Evolutionary conservation across 2,329 filamentous ascomycete species (phyloP).

Genomic region (Aspergillus sp.): DNA sequence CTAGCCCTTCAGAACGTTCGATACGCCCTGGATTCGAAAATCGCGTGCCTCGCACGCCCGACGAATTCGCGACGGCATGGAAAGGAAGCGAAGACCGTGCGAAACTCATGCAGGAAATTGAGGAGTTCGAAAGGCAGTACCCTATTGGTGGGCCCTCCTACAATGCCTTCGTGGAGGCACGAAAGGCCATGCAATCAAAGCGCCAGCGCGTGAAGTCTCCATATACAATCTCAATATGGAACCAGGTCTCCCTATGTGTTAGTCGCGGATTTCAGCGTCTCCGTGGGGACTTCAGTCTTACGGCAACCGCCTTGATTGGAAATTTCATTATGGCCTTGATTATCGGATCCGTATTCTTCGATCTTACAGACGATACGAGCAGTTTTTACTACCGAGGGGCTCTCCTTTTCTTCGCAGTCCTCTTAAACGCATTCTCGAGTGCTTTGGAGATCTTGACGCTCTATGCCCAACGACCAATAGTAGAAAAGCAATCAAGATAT

Average conservation of each 20-base stretch:
- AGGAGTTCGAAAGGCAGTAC: slow-evolving; percentile 43
- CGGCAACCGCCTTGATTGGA: slow-evolving; percentile 62
- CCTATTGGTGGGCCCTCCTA: slow-evolving; percentile 44
- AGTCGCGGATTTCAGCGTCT: slow-evolving; percentile 78
- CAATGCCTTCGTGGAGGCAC: slow-evolving; percentile 41
- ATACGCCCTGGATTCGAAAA: slow-evolving; percentile 61
- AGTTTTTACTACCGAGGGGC: slow-evolving; percentile 80
- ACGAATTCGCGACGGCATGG: slow-evolving; percentile 65
- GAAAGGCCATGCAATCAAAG: slow-evolving; percentile 45
- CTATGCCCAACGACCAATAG: slow-evolving; percentile 85
- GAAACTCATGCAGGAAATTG: slow-evolving; percentile 43
- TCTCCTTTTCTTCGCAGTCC: slow-evolving; percentile 81
- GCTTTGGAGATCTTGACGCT: slow-evolving; percentile 82
- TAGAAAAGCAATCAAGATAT: slow-evolving; percentile 85
- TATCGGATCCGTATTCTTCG: slow-evolving; percentile 78
- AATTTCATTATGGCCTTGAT: slow-evolving; percentile 77
- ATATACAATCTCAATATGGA: slow-evolving; percentile 73
- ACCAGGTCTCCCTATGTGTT: slow-evolving; percentile 78
- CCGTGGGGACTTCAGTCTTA: slow-evolving; percentile 72
- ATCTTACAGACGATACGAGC: slow-evolving; percentile 62
- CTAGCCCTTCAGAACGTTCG: slow-evolving; percentile 62
- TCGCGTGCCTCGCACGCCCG: slow-evolving; percentile 64
- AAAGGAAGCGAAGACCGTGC: slow-evolving; percentile 53
- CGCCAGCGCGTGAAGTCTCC: slow-evolving; percentile 66
- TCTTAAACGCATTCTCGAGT: slow-evolving; percentile 81